Evolutionary conservation across 495 filamentous ascomycete species (phyloP), one percentile per base, ranked within the genome.

Genomic region (Tricharina praecox): DNA sequence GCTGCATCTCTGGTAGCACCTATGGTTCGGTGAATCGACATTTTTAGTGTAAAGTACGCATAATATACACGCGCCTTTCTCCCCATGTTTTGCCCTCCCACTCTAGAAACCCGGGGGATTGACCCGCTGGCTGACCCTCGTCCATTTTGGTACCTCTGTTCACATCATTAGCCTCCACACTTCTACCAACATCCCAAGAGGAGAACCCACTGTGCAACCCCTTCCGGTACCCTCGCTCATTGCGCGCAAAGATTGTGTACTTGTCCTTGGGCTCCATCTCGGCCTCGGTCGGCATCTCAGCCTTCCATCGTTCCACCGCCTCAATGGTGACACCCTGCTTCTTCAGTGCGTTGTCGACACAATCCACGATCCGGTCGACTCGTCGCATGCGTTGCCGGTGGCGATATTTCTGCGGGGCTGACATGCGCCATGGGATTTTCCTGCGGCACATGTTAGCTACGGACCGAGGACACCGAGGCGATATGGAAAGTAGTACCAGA

Each of bases 401-500:
- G 24, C 90, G 82, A 50, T 74, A 74, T 64, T 97, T 97, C 62
- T 95, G 90, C 55, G 78, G 79, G 47, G 69, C 64, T 34, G 90
- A 97, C 59, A 97, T 78, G 40, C 92, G 82, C 85, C 85, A 97
- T 48, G 90, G 92, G 63, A 81, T 87, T 78, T 97, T 97, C 90
- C 90, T 95, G 53, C 32, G 28, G 47, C 28, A 46, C 34, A n/a
- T 26, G 26, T 55, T 57, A 53, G 34, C 23, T 23, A 20, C 16
- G 20, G 23, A 19, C 23, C 24, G 30, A 16, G 38, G 45, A 45
- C n/a, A n/a, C n/a, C n/a, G n/a, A 18, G 40, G 25, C 41, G 19
- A 19, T 36, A 19, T 20, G 43, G 35, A 40, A 40, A 40, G 41
- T 39, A 23, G 47, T 28, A 92, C 84, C 84, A 92, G 59, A 92